These are phyloP conservation scores for Chaetomium tenue DNA, from an alignment of 495 filamentous ascomycete genomes.

Conservation along the genomic window DNA sequence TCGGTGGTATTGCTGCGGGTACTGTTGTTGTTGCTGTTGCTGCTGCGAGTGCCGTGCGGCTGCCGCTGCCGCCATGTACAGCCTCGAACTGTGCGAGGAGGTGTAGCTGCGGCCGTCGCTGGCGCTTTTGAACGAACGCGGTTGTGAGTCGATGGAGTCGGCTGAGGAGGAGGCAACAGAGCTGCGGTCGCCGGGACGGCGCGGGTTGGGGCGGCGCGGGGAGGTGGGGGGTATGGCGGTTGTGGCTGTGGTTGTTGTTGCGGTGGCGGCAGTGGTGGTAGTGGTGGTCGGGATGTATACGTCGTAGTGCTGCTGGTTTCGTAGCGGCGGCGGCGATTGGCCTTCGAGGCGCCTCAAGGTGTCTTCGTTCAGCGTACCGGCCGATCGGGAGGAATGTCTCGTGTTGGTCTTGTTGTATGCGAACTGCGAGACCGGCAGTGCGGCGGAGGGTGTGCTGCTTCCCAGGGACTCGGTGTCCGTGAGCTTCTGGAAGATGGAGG, in stretches of 20 bases:
- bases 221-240: slow-evolving; percentile 13
- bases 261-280: neutral
- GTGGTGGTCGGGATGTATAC: slow-evolving; percentile 26
- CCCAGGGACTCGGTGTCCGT: slow-evolving; percentile 27
- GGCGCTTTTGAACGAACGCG: slow-evolving; percentile 25
- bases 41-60: neutral
- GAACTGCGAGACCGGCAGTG: slow-evolving; percentile 24
- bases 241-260: slow-evolving; percentile 10
- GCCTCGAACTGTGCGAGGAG: slow-evolving; percentile 28
- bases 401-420: slow-evolving; percentile 14
- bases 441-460: slow-evolving; percentile 15
- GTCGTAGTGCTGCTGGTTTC: slow-evolving; percentile 21
- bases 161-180: slow-evolving; percentile 37
- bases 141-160: slow-evolving; percentile 39
- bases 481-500: slow-evolving; percentile 29
- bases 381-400: neutral
- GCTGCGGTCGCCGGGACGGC: slow-evolving; percentile 30
- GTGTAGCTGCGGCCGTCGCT: slow-evolving; percentile 28
- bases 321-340: slow-evolving; percentile 20
- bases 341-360: slow-evolving; percentile 40
- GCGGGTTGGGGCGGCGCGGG: slow-evolving; percentile 8
- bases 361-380: slow-evolving; percentile 35
- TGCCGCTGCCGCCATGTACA: slow-evolving; percentile 22
- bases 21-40: slow-evolving; percentile 19
- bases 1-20: neutral